Evolutionary conservation across 805 yeast genomes (phyloP).

Genomic region (Kuraishia capsulata): DNA sequence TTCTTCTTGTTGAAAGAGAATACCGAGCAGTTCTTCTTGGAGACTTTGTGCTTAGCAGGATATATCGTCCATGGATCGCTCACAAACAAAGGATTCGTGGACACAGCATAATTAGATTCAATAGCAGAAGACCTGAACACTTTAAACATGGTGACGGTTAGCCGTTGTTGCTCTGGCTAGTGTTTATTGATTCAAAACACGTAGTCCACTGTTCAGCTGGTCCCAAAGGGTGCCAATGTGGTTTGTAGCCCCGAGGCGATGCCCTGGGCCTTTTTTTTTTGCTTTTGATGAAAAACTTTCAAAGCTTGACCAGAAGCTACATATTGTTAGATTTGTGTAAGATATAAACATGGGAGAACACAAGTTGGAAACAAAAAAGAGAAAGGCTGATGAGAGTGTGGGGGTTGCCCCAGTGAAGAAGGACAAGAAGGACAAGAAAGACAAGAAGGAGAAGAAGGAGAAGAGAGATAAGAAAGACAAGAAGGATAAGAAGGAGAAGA

Average conservation of each 20-base stretch:
- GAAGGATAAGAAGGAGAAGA: constrained; percentile 17
- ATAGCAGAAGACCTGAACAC: constrained; percentile 51
- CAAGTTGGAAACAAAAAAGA: no score
- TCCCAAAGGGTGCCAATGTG: no score
- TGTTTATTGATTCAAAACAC: background rate
- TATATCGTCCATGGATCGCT: constrained; percentile 80
- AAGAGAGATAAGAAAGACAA: constrained; percentile 3
- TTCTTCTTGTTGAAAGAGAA: constrained; percentile 80
- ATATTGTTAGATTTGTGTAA: no score
- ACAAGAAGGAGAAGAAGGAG: constrained; percentile 17
- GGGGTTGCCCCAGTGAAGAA: constrained; percentile 11
- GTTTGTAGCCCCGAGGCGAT: no score
- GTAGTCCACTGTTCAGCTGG: background rate
- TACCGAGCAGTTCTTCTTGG: constrained; percentile 63
- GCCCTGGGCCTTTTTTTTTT: no score
- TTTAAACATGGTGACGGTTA: constrained; percentile 38
- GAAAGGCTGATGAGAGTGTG: constrained; percentile 13
- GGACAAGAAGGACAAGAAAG: constrained; percentile 21
- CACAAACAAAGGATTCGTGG: constrained; percentile 58
- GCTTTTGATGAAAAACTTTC: no score
- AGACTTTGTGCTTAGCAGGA: constrained; percentile 67
- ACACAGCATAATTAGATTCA: constrained; percentile 56
- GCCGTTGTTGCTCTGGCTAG: background rate
- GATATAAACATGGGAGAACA: no score
- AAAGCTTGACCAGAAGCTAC: no score